Evolutionary conservation across 306 rosid genomes (phyloP).

Genomic region (Prunus persica): Prunus_persica_NCBIv2 NC_034013.1:11532001-11532500

Average conservation of each 20-base stretch:
- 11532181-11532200: background rate
- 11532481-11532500: background rate
- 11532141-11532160: background rate
- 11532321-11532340: slow-evolving; percentile 54
- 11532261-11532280: background rate
- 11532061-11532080: slow-evolving; percentile 1
- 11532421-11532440: slow-evolving; percentile 28
- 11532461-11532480: background rate
- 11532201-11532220: background rate
- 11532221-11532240: background rate
- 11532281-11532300: background rate
- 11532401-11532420: slow-evolving; percentile 42
- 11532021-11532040: background rate
- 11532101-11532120: background rate
- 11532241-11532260: no score
- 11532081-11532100: slow-evolving; percentile 21
- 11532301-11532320: slow-evolving; percentile 18
- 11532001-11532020: background rate
- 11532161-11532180: background rate
- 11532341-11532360: slow-evolving; percentile 28
- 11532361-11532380: slow-evolving; percentile 33
- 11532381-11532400: slow-evolving; percentile 42
- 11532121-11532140: background rate
- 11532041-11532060: background rate
- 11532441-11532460: slow-evolving; percentile 31